Evolutionary conservation across 73 alveolate species (phyloP), one percentile per base, ranked within the genome.

Genomic region (Diophrys appendiculata): DNA sequence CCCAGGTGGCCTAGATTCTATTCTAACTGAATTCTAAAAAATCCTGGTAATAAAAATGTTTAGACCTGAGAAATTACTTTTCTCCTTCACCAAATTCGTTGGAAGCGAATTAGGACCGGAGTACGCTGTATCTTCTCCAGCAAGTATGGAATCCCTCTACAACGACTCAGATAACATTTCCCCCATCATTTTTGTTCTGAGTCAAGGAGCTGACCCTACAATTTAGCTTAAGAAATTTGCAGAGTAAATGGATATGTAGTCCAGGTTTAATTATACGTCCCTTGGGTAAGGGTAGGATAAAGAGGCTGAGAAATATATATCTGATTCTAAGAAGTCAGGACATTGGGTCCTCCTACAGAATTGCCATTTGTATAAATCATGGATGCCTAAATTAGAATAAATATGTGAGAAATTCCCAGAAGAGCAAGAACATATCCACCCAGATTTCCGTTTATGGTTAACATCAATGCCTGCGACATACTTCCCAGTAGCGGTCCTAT

Each of bases 381-480:
- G 99, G 99, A 96, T 96, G 99, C 97, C 97, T 30, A 86, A 85
- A 31, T 87, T 96, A 25, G 99, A 96, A 79, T 83, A 94, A 82
- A 93, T 96, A 76, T 92, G 93, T 71, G 94, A 94, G 78, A 92
- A 91, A 33, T 81, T 96, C 34, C 71, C 35, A 67, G 93, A 88
- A 83, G 97, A 93, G 69, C 93, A 90, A 54, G 84, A 89, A 32
- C 90, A 81, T 56, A 90, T 96, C 28, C 93, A 96, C 87, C 87
- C 86, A 64, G 98, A 96, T 78, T 98, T 95, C 94, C 91, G 99
- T 78, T 92, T 98, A 35, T 96, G 95, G 95, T 86, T 98, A 52
- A 98, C 99, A 1, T 95, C 99, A n/a, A 98, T 98, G 99, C 99
- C 98, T 68, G 92, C 94, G 28, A 96, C 92, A 70, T 96, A 97